Base-by-base conservation (phyloP, 352 stramenopile species). In the Phytophthora citrophthora region DNA sequence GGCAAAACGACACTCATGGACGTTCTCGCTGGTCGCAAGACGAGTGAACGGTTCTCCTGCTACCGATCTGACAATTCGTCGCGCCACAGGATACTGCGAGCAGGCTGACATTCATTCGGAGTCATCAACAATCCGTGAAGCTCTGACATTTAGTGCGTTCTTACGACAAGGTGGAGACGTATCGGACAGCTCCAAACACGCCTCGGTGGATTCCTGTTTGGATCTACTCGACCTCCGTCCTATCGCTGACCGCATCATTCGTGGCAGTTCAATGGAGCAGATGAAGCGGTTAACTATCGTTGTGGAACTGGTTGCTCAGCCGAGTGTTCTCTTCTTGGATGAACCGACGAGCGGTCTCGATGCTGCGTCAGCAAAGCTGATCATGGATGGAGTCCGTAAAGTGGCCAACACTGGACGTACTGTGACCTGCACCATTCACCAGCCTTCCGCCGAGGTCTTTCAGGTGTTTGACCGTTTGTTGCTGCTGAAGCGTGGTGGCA, bases 1-100 rank as follows among this genome's bases (percentile, higher is more conserved):
- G 91, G 93, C 1, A 97, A 98, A 64, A 97, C 92, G 11, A 98
- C 94, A 0, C 72, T 98, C 12, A 89, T 97, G 62, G 90, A 98
- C 71, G 91, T 98, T 3, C 90, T 98, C 49, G 89, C 93, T 24
- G 69, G 94, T 36, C 76, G 93, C 44, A 98, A 98, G 68, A 93
- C 77, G 16, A 81, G 77, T 70, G 12, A 88, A 85, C 38, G 76
- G 76, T 20, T 65, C 76, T 27, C 44, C 48, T 4, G 74, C 67
- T 11, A 78, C 62, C 3, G 68, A 72, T 26, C 51, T 80, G 39
- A 61, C 67, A 1, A 80, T 85, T 36, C 62, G 70, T 5, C 76
- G 73, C 1, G 66, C 47, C 47, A 77, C 71, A 13, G 74, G 71
- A 0, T 83, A 83, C 58, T 83, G 74, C 31, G 74, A 83, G 57